Evolutionary conservation across 257 asterid species (phyloP).

Genomic region (Solanum chiquidenum): DNA sequence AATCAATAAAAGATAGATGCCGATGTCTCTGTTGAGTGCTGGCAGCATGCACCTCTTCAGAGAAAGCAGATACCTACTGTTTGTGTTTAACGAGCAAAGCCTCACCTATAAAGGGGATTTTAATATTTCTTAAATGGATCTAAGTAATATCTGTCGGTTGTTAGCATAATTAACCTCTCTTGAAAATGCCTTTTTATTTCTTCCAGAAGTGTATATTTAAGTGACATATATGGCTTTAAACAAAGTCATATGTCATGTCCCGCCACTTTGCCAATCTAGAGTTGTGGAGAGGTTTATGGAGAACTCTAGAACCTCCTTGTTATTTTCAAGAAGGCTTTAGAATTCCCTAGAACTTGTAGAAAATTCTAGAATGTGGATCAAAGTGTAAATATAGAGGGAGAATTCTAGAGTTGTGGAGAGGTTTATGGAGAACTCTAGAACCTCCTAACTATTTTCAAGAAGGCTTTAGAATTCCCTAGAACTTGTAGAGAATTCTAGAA

Average conservation of each 20-base stretch:
- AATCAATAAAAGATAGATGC: background rate
- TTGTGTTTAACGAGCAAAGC: background rate
- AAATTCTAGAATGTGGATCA: too few relatives aligned
- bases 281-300: too few relatives aligned
- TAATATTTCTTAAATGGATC: background rate
- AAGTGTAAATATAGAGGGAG: too few relatives aligned
- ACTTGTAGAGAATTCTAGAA: too few relatives aligned
- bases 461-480: too few relatives aligned
- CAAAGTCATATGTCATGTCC: background rate
- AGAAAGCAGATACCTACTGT: background rate
- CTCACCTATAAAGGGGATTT: background rate
- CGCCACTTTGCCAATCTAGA: too few relatives aligned
- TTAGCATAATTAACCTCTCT: background rate
- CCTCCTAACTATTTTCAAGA: too few relatives aligned
- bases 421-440: too few relatives aligned
- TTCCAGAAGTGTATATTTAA: background rate
- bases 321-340: too few relatives aligned
- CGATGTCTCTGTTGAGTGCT: background rate
- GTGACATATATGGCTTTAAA: background rate
- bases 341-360: too few relatives aligned
- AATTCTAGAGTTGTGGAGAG: too few relatives aligned
- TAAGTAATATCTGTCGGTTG: background rate
- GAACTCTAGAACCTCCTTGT: too few relatives aligned
- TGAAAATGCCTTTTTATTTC: background rate
- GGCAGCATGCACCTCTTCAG: background rate